A percentile compares a stretch with the other conserved stretches of the same genome.
Conservation (phyloP, 139 green algal species). For the Penium margaritaceum region DNA sequence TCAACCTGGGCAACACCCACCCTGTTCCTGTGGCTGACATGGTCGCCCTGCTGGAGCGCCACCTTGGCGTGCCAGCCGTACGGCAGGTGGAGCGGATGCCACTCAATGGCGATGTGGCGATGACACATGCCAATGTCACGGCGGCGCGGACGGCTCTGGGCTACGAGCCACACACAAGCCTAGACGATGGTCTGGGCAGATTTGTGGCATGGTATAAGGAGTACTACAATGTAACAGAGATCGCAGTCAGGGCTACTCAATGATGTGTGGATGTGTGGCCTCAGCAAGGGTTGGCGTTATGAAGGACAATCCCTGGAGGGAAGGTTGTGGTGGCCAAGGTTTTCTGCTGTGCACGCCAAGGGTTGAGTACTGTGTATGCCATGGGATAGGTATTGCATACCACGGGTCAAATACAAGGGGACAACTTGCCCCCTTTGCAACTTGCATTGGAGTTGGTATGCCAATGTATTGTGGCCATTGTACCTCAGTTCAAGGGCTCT, state of each 20-base stretch:
- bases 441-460: no score
- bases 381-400: no score
- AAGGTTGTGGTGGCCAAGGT: no score
- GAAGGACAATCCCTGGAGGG: no score
- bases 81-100: conserved; percentile 56
- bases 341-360: no score
- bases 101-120: conserved; percentile 63
- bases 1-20: conserved; percentile 71
- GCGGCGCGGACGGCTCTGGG: conserved; percentile 48
- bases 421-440: no score
- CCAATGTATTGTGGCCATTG: no score
- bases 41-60: conserved; percentile 56
- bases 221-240: conserved; percentile 17
- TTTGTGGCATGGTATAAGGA: conserved; percentile 66
- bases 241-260: not conserved
- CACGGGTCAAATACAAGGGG: no score
- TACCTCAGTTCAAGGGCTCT: no score
- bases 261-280: not conserved
- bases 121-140: conserved; percentile 69
- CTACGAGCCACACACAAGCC: conserved; percentile 45
- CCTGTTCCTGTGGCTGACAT: conserved; percentile 61
- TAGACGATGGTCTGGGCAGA: conserved; percentile 53
- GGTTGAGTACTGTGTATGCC: no score
- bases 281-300: not conserved
- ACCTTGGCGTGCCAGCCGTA: conserved; percentile 53